Base-by-base conservation (phyloP, 208 protist species). In the Phytomonas francai region DNA sequence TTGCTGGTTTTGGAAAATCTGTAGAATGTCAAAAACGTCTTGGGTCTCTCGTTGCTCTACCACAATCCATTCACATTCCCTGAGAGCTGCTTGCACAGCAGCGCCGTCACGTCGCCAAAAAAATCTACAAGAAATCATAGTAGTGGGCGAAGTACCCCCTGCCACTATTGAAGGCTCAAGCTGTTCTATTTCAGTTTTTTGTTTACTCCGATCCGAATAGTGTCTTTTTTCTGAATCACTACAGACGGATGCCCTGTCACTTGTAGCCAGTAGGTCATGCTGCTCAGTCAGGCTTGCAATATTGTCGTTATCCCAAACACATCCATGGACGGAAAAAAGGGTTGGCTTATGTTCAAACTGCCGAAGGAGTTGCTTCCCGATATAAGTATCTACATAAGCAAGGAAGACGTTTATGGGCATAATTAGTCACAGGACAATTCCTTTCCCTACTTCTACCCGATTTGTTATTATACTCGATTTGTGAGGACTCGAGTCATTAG, bases 21-120 rank as follows among this genome's bases (percentile, higher is more conserved):
- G 71, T 56, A 97, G 80, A 59, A 93, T 71, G 36, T 88, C 83
- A 64, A 93, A 84, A 28, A 95, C 84, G 34, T 94, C 91, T 65
- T 95, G 88, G 4, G 85, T 80, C 57, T 88, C 74, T 6, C 85
- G 87, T 68, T 89, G 70, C 74, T 93, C 85, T 59, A 96, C 76
- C 3, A 97, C 70, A 54, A 97, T 91, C 75, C 77, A 83, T 70
- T 95, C 88, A 27, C 78, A 77, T 14, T 73, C 68, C 12, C 92
- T 63, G 14, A 96, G 76, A 22, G 88, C 89, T 2, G 73, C 66
- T 9, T 79, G 89, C 59, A 93, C 65, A 27, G 73, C 74, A 22
- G 62, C 63, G 0, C 70, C 67, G 65, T 97, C 86, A 27, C 77
- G 74, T 30, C 85, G 83, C 62, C 77, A 85, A 63, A 97, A 90